These are phyloP conservation scores for Sphagnum magellanicum DNA, from an alignment of 228 moss, liverwort and hornwort genomes.

Conservation along the genomic window DNA sequence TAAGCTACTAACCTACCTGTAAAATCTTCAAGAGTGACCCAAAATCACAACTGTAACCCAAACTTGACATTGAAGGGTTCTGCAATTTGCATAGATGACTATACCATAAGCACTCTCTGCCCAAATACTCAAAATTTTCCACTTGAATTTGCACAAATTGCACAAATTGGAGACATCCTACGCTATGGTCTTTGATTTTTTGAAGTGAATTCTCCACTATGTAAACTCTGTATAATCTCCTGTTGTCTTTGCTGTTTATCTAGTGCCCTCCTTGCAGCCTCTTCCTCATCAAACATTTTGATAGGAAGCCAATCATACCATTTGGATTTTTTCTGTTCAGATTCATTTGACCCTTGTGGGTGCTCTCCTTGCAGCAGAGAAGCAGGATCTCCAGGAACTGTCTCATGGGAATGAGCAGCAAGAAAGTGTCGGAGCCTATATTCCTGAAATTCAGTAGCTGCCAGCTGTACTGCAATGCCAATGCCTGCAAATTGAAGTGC, in stretches of 20 bases:
- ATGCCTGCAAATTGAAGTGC: conserved; percentile 77
- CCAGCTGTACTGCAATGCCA: conserved; percentile 74
- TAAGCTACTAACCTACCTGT: no score
- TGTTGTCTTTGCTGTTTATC: conserved; percentile 64
- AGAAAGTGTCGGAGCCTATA: conserved; percentile 68
- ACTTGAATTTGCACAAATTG: no score
- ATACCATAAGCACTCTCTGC: no score
- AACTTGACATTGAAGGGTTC: no score
- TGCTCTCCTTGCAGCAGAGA: conserved; percentile 13
- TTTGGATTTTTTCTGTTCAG: conserved; percentile 35
- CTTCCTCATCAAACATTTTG: conserved; percentile 65
- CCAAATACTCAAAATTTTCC: no score
- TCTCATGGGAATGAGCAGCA: conserved; percentile 17
- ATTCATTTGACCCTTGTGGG: conserved; percentile 9
- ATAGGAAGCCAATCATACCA: conserved; percentile 90
- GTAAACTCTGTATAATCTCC: conserved; percentile 39
- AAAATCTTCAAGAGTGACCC: no score
- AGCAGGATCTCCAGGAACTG: conserved; percentile 9
- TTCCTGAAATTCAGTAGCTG: conserved; percentile 47
- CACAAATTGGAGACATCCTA: background rate
- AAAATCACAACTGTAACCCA: no score
- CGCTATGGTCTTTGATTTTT: conserved; percentile 33
- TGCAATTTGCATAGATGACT: no score
- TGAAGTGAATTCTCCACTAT: conserved; percentile 38
- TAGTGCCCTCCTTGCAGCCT: conserved; percentile 62